Evolutionary conservation across 208 protist genomes (phyloP).

Genomic region (Crithidia expoeki): DNA sequence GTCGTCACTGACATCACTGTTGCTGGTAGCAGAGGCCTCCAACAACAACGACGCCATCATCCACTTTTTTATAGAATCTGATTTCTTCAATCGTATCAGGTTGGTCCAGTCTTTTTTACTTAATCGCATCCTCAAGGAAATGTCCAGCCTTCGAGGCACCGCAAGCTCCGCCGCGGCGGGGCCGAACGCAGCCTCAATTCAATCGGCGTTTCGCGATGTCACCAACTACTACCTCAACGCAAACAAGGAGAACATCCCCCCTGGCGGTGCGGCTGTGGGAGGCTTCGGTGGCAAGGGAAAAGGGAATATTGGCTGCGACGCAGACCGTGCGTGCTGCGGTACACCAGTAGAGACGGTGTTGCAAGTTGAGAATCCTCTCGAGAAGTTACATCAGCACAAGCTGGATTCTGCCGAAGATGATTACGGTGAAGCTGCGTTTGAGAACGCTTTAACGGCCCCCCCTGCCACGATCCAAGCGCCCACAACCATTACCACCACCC

Average conservation of each 20-base stretch:
- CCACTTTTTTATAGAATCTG: no score
- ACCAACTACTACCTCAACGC: conserved; percentile 35
- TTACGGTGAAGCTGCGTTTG: neutral
- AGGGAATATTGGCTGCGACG: neutral
- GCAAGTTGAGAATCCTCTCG: neutral
- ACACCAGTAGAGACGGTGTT: conserved; percentile 15
- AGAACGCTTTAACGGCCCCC: neutral
- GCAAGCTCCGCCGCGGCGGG: neutral
- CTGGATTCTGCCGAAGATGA: neutral
- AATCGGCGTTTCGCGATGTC: conserved; percentile 41
- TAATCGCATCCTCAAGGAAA: neutral
- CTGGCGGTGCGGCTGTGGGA: neutral
- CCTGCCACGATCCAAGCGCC: neutral
- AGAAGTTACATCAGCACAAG: no score
- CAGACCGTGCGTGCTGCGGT: conserved; percentile 4
- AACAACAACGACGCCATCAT: no score
- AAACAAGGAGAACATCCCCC: conserved; percentile 47
- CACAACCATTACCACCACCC: neutral
- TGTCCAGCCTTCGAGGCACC: conserved; percentile 1
- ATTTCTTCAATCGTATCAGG: no score
- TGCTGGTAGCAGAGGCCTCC: no score
- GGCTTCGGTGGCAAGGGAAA: neutral
- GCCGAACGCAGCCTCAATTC: conserved; percentile 2
- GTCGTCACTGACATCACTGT: no score
- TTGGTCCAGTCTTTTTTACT: no score